These are phyloP conservation scores for Epichloe gansuensis DNA, from an alignment of 2,329 filamentous ascomycete species.

Conservation along the genomic window DNA sequence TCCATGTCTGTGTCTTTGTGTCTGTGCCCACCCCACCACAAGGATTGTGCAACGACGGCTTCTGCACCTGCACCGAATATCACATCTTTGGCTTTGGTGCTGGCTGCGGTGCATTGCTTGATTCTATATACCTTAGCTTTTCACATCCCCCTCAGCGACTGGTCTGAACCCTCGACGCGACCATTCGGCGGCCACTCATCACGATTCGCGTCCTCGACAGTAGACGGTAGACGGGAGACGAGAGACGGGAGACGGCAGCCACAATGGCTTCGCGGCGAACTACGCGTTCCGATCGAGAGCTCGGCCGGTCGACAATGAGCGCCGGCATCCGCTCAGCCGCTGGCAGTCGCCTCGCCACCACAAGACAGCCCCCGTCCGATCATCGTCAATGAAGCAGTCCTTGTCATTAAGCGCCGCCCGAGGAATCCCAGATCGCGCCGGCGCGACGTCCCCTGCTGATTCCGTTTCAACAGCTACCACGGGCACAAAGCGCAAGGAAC, in stretches of 20 bases:
- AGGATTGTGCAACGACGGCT: slow-evolving; percentile 3
- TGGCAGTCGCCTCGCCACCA: slow-evolving; percentile 2
- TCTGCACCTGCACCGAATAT: not conserved
- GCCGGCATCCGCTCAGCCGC: not conserved
- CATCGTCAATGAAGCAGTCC: slow-evolving; percentile 4
- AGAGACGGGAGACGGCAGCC: not conserved
- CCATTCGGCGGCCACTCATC: not conserved
- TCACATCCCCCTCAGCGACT: not conserved
- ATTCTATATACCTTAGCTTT: not conserved
- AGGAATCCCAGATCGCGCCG: slow-evolving; percentile 4
- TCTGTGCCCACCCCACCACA: not conserved
- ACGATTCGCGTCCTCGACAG: not conserved
- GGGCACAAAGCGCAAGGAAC: slow-evolving; percentile 72
- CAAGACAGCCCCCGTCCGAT: slow-evolving; percentile 2
- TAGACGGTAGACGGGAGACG: too few relatives aligned
- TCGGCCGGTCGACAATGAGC: slow-evolving; percentile 5
- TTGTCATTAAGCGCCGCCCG: slow-evolving; percentile 1
- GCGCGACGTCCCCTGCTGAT: slow-evolving; percentile 45
- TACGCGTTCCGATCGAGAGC: slow-evolving; percentile 8
- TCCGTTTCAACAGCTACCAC: slow-evolving; percentile 43
- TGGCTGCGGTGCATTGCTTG: not conserved
- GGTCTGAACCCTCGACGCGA: not conserved
- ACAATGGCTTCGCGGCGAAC: slow-evolving; percentile 8
- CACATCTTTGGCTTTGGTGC: not conserved
- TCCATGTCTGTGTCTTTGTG: too few relatives aligned